Conservation (phyloP, 345 rosid genomes). For the Eucalyptus erythrocorys region DNA sequence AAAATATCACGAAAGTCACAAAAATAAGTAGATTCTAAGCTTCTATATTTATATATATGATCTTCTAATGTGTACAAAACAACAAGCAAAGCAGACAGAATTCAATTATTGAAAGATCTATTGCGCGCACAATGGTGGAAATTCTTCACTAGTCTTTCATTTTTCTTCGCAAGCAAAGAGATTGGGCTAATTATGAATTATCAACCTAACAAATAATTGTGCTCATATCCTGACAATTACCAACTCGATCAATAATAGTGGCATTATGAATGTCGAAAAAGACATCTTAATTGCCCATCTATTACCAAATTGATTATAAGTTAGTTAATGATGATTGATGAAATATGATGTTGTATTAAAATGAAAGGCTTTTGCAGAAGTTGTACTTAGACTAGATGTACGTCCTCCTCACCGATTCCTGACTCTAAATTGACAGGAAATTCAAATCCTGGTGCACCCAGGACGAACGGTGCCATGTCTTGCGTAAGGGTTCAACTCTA, state of each 20-base stretch:
- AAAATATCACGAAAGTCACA: background rate
- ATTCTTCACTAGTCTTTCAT: background rate
- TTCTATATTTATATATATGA: background rate
- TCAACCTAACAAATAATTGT: background rate
- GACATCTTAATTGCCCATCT: background rate
- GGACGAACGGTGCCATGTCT: background rate
- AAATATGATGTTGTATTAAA: background rate
- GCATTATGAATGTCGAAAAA: background rate
- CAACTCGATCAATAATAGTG: background rate
- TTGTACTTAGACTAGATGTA: background rate
- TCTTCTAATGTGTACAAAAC: background rate
- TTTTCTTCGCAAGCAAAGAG: background rate
- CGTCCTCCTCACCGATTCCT: background rate
- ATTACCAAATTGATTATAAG: background rate
- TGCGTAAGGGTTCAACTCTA: background rate
- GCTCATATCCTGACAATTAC: background rate
- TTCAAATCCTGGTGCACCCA: background rate
- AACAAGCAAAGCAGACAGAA: background rate
- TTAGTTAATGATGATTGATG: background rate
- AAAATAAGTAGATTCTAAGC: background rate
- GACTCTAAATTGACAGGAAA: background rate
- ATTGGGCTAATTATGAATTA: background rate
- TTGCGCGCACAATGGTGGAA: background rate
- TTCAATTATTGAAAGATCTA: background rate
- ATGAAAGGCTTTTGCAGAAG: background rate